Evolutionary conservation across 2,329 filamentous ascomycete genomes (phyloP).

Genomic region (Calonectria fujianensis): DNA sequence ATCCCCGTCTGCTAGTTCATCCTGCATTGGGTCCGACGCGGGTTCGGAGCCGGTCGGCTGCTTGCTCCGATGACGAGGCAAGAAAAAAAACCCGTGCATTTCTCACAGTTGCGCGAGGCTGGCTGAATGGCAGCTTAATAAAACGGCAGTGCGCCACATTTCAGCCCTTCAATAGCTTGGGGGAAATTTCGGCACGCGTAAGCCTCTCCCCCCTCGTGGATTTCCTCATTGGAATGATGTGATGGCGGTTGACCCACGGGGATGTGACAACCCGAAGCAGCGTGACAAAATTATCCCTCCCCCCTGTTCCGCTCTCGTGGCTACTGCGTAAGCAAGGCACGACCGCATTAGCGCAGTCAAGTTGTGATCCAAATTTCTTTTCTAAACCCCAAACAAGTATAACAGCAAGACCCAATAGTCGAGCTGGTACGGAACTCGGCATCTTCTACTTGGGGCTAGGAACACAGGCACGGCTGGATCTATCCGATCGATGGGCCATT

Average conservation of each 20-base stretch:
- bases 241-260: conserved; percentile 15
- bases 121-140: not conserved
- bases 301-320: conserved; percentile 19
- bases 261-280: conserved; percentile 6
- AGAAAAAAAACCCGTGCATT: not conserved
- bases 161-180: conserved; percentile 2
- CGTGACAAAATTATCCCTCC: conserved; percentile 21
- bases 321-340: conserved; percentile 28
- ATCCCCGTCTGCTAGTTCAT: conserved; percentile 9
- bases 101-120: not conserved
- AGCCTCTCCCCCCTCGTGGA: conserved; percentile 1
- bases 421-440: conserved; percentile 25
- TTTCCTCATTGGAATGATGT: conserved; percentile 1
- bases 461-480: conserved; percentile 22
- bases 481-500: conserved; percentile 24
- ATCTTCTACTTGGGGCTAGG: conserved; percentile 5
- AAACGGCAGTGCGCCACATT: not conserved
- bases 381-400: conserved; percentile 4
- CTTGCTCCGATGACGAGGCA: not conserved
- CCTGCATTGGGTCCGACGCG: not conserved
- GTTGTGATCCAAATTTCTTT: conserved; percentile 17
- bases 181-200: not conserved
- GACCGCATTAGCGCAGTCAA: conserved; percentile 20
- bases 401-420: not conserved
- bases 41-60: conserved; percentile 9